Percentiles rank a stretch among this genome's conserved stretches.
These are phyloP conservation scores for Syncephalastrum sp. DNA, from an alignment of 371 early-diverging fungal genomes.

Conservation along the genomic window DNA sequence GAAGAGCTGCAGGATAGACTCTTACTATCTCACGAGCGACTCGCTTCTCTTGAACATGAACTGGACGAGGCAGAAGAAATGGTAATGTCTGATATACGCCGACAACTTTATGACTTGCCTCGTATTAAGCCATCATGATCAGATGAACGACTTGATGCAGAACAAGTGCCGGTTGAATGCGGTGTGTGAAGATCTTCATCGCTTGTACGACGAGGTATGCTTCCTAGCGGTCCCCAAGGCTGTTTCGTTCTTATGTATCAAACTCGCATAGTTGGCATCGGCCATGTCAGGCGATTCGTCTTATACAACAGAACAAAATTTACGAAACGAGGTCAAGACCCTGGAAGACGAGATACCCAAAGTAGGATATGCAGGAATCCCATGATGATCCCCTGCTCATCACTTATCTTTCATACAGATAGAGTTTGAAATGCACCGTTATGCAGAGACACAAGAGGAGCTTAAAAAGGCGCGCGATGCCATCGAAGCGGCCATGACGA, in stretches of 20 bases:
- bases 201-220: slow-evolving; percentile 37
- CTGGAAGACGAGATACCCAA: slow-evolving; percentile 30
- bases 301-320: slow-evolving; percentile 29
- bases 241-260: background rate
- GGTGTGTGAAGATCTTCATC: slow-evolving; percentile 28
- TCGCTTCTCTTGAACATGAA: slow-evolving; percentile 23
- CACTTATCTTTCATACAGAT: slow-evolving; percentile 15
- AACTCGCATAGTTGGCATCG: slow-evolving; percentile 21
- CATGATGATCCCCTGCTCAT: background rate
- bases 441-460: slow-evolving; percentile 28
- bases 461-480: slow-evolving; percentile 36
- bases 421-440: slow-evolving; percentile 24
- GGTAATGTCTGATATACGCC: slow-evolving; percentile 14
- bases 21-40: slow-evolving; percentile 28
- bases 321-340: slow-evolving; percentile 36
- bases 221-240: background rate
- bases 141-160: slow-evolving; percentile 29
- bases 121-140: background rate
- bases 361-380: slow-evolving; percentile 14
- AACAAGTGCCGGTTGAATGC: slow-evolving; percentile 33
- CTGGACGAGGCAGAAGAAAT: slow-evolving; percentile 30
- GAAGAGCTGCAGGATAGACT: slow-evolving; percentile 11
- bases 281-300: slow-evolving; percentile 24
- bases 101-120: background rate
- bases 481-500: slow-evolving; percentile 43